Evolutionary conservation across 2,329 filamentous ascomycete genomes (phyloP), one percentile per base, ranked within the genome.

Genomic region (Daldinia eschscholtzii): DNA sequence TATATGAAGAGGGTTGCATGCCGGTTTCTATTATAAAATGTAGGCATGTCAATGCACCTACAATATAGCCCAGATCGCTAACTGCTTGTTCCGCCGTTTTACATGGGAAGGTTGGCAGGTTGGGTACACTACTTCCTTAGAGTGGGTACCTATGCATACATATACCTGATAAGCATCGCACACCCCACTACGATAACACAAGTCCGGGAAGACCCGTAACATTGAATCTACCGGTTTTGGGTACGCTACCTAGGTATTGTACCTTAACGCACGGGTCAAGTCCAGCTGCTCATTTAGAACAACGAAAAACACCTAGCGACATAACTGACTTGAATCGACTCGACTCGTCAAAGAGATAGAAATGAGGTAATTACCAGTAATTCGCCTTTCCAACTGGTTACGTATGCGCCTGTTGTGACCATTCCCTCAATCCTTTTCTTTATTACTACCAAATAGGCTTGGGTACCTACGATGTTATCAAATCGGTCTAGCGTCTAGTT

Each of bases 121-220:
- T 55, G 33, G 48, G 48, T 53, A 53, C 48, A 18, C 30, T 59
- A 57, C 65, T 48, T 50, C 20, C 20, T 23, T 23, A 61, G 18
- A 67, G 55, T 67, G 53, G 60, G 50, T 53, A 50, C 30, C 20
- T 23, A 23, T 33, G 13, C 50, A 39, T 23, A 18, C 18, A 26
- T 46, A 18, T 37, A 52, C 35, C 41, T 50, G 57, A 64, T 57
- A 65, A 57, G 30, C 48, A 33, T n/a, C 10, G 23, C 39, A 6
- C 2, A 46, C 62, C 59, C 61, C 62, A 48, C 67, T 60, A 20
- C 50, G 63, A 67, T 64, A 70, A 65, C 55, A 56, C 23, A 65
- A 39, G 33, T 35, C 60, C 60, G 61, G 57, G 52, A 61, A 41
- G 44, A 44, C 57, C 67, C 64, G 52, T 61, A 63, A 23, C 20